Base-by-base conservation (phyloP, 2,329 filamentous ascomycete species). In the Trichoderma koningii region DNA sequence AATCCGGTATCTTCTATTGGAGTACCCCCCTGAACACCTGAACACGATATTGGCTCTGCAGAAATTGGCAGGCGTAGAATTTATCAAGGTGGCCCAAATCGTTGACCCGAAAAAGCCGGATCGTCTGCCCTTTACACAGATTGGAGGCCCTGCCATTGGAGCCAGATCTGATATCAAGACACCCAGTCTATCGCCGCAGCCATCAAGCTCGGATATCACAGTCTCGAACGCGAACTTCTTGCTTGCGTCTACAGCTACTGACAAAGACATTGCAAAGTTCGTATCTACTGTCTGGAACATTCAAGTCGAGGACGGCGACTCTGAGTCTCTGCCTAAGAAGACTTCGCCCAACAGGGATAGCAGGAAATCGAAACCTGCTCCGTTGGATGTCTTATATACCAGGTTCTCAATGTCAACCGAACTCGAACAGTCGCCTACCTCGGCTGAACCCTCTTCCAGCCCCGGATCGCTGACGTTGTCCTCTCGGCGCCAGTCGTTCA, bases 41-140 rank as follows among this genome's bases (percentile, higher is more conserved):
- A 70, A 81, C 2, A 86, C 85, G 3, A 77, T 88, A 2, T 71
- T 87, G 5, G 84, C 85, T 0, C 74, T 89, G 5, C 86, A 87
- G 67, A 80, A 80, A 59, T 77, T 89, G 5, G 77, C 87, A 5
- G 86, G 87, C 2, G 76, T 78, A 1, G 81, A 85, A 41, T 71
- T 85, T 23, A 78, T 89, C 74, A 87, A 85, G 71, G 79, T 89
- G 6, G 85, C 83, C 3, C 84, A 85, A 12, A 81, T 89, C 42
- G 72, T 88, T 10, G 77, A 83, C 66, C 72, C 81, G 10, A 76
- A 77, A 17, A 76, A 75, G 66, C 73, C 73, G 26, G 76, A 78
- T 7, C 69, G 73, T 5, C 69, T 74, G 1, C 76, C 76, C 0
- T 80, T 80, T 64, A 79, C 73, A 2, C 76, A 80, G 47, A 70